Evolutionary conservation across 352 stramenopile genomes (phyloP), one percentile per base, ranked within the genome.

Genomic region (Pythium sp.): DNA sequence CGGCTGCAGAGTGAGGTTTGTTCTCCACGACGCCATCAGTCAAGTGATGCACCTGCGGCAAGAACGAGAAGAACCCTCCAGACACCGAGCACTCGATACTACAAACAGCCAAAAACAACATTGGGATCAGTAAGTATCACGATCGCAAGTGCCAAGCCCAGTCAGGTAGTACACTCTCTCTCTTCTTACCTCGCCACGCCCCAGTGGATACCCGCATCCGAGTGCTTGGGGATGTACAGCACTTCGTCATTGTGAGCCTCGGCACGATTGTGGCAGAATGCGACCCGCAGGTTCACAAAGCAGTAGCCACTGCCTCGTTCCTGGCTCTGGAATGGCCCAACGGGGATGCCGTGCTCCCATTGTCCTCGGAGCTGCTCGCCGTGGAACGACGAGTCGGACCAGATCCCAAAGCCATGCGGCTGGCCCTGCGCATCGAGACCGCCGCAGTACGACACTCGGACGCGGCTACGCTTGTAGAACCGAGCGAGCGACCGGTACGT

Each of bases 251-350:
- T 51, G 8, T 18, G 43, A 11, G 36, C 1, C 43, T 82, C 76
- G 11, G 15, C 58, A 36, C 75, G 75, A 22, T 76, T 72, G 58
- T 79, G 72, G 65, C 84, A 82, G 58, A 80, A 92, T 5, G 64
- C 82, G 22, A 94, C 72, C 12, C 74, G 72, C 9, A 92, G 58
- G 28, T 82, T 86, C 51, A 78, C 72, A 56, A 91, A 89, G 54
- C 75, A 80, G 63, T 87, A 83, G 20, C 81, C 86, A 24, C 66
- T 91, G 41, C 78, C 78, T 46, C 88, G 86, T 34, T 91, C 76
- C 28, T 77, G 71, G 47, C 81, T 91, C 20, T 62, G 68, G 68
- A 85, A 92, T 18, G 86, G 86, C 2, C 77, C 86, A 14, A 90
- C 62, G 14, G 86, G 84, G 12, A 77, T 32, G n/a, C 86, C 86